Evolutionary conservation across 1,139 yeast genomes (phyloP), one percentile per base, ranked within the genome.

Genomic region (Ogataea hybrid): DNA sequence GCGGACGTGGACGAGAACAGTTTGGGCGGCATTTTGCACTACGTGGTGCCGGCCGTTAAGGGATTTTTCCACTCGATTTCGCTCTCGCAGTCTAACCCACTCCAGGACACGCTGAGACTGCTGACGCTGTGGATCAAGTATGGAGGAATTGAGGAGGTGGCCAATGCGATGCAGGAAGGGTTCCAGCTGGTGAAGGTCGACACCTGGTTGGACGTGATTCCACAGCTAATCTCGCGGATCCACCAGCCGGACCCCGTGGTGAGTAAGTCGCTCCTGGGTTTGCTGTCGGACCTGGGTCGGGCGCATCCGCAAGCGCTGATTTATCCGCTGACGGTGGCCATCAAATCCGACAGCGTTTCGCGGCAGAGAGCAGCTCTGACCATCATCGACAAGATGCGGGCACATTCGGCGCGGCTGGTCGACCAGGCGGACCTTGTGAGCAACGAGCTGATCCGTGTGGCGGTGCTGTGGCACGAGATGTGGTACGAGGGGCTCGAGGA

Each of bases 401-500:
- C 84, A 3, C 97, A 94, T 54, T 86, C 96, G 37, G 77, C 97
- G 0, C 67, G 69, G 1, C 69, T 94, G 49, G 97, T 94, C 18
- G 90, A 85, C 50, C 97, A 94, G 60, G 90, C 97, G 0, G 96
- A 89, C 54, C 64, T 90, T 47, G 97, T 92, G n/a, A 85, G 96
- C 67, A 82, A 81, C 52, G 98, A 94, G 58, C 75, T 94, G 47
- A 90, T 94, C 50, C 71, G 98, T 52, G 96, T 89, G 12, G 97
- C 97, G 0, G 97, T 92, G 2, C 68, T 92, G 49, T 90, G 98
- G 97, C 96, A 89, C 56, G 99, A 94, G 59, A 85, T 85, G 61
- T 94, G 99, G 98, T 90, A 90, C 56, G 98, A 90, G 65, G 97
- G 96, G 2, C 70, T 94, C 30, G 99, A 94, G 61, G 97, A 92